phyloP scores from a whole-genome alignment of 108 stramenopile species.

The Cylindrotheca fusiformis region DNA sequence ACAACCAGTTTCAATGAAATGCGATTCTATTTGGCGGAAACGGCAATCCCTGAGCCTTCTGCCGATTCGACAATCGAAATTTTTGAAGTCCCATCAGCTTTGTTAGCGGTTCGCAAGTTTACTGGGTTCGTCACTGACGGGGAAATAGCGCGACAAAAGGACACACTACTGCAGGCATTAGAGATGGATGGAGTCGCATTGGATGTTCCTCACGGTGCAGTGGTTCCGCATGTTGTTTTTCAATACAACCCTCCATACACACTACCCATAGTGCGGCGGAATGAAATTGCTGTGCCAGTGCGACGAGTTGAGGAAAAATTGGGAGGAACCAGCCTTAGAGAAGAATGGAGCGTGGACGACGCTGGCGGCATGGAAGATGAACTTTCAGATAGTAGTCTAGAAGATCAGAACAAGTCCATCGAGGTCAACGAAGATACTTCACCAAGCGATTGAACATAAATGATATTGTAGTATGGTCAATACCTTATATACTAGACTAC shows the following conservation, averaged over 20 bases:
- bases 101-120: conserved; percentile 74
- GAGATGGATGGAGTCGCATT: conserved; percentile 76
- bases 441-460: conserved; percentile 28
- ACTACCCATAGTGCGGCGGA: conserved; percentile 83
- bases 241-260: conserved; percentile 97
- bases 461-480: too few relatives aligned
- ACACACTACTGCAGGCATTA: conserved; percentile 69
- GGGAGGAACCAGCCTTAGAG: conserved; percentile 8
- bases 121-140: conserved; percentile 91
- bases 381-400: background rate
- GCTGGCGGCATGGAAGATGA: background rate
- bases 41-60: conserved; percentile 35
- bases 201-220: conserved; percentile 73
- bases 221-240: conserved; percentile 76
- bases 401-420: background rate
- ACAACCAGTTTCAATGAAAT: conserved; percentile 82
- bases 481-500: too few relatives aligned
- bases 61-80: conserved; percentile 38
- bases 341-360: conserved; percentile 30
- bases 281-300: conserved; percentile 86
- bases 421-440: conserved; percentile 10
- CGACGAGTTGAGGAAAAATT: conserved; percentile 2
- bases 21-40: conserved; percentile 70
- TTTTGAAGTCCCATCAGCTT: conserved; percentile 65
- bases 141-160: conserved; percentile 86